Percentiles rank a stretch among this genome's conserved stretches.
These are phyloP conservation scores for Boletus sp. DNA, from an alignment of 1,284 basidiomycete genomes.

Conservation along the genomic window DNA sequence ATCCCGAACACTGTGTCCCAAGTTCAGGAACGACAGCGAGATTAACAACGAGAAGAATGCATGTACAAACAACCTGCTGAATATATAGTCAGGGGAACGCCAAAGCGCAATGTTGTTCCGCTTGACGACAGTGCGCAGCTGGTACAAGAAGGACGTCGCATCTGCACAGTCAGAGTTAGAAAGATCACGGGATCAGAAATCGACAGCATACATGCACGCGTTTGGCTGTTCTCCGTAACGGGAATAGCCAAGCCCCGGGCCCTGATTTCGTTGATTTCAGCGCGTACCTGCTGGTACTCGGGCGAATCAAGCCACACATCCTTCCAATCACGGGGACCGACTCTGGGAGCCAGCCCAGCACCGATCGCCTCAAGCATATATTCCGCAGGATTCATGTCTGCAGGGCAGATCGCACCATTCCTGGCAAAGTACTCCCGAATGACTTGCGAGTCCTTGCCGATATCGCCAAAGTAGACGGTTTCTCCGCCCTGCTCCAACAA, in stretches of 20 bases:
- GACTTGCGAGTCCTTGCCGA: conserved; percentile 60
- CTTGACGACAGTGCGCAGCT: conserved; percentile 69
- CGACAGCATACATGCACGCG: conserved; percentile 43
- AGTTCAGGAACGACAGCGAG: conserved; percentile 80
- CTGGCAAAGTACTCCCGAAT: conserved; percentile 69
- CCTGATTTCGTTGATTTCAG: conserved; percentile 47
- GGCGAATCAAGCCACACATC: conserved; percentile 65
- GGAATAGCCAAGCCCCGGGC: conserved; percentile 39
- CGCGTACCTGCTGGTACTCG: conserved; percentile 38
- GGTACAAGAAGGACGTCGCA: conserved; percentile 76
- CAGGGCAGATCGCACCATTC: conserved; percentile 60
- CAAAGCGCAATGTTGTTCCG: conserved; percentile 78
- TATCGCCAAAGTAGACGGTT: conserved; percentile 78
- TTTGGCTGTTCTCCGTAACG: conserved; percentile 37
- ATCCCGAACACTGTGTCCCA: conserved; percentile 62
- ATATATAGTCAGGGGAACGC: conserved; percentile 80
- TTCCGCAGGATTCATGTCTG: conserved; percentile 59
- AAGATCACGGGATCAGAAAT: not conserved
- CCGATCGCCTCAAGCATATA: conserved; percentile 72
- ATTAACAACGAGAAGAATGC: conserved; percentile 76
- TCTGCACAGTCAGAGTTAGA: conserved; percentile 37
- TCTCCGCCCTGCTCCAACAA: conserved; percentile 65
- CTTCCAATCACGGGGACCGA: conserved; percentile 74
- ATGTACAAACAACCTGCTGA: conserved; percentile 79
- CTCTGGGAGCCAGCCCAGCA: conserved; percentile 61